These are phyloP conservation scores for Chaetoscypha palmicola DNA, from an alignment of 2,329 filamentous ascomycete species.

Conservation along the genomic window DNA sequence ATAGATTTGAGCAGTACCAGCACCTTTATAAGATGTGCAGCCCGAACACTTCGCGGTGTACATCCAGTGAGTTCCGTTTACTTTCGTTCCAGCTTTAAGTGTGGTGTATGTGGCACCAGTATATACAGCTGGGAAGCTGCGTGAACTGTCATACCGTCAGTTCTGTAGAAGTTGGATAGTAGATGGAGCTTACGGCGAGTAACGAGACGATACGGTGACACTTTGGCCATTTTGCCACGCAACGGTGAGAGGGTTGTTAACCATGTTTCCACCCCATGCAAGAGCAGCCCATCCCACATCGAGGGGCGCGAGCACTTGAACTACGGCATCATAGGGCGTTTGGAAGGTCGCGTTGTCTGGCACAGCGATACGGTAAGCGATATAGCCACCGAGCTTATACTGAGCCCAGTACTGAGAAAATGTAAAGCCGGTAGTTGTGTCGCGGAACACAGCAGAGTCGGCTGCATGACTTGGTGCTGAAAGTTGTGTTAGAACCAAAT, in stretches of 20 bases:
- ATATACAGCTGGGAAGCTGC: constrained; percentile 7
- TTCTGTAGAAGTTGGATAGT: neutral
- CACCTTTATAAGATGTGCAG: constrained; percentile 9
- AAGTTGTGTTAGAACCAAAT: neutral
- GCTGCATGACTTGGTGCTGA: constrained; percentile 1
- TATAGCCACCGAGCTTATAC: constrained; percentile 6
- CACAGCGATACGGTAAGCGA: constrained; percentile 12
- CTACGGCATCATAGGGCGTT: constrained; percentile 10
- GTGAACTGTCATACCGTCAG: neutral
- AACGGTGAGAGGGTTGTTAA: constrained; percentile 10
- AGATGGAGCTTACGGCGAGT: neutral
- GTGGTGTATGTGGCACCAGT: constrained; percentile 7
- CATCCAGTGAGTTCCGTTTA: constrained; percentile 13
- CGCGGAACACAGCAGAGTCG: constrained; percentile 9
- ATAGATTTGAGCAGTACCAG: neutral
- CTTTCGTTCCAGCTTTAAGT: constrained; percentile 13
- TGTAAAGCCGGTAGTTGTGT: constrained; percentile 14
- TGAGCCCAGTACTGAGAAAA: constrained; percentile 10
- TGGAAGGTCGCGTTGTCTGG: constrained; percentile 7
- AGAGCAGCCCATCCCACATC: constrained; percentile 14
- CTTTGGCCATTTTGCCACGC: constrained; percentile 13
- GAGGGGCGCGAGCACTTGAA: constrained; percentile 13
- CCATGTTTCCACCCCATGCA: constrained; percentile 15
- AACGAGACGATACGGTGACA: neutral
- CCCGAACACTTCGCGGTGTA: constrained; percentile 17